phyloP scores from a whole-genome alignment of 192 early-diverging fungal genomes.

The Obelidium mucronatum region DNA sequence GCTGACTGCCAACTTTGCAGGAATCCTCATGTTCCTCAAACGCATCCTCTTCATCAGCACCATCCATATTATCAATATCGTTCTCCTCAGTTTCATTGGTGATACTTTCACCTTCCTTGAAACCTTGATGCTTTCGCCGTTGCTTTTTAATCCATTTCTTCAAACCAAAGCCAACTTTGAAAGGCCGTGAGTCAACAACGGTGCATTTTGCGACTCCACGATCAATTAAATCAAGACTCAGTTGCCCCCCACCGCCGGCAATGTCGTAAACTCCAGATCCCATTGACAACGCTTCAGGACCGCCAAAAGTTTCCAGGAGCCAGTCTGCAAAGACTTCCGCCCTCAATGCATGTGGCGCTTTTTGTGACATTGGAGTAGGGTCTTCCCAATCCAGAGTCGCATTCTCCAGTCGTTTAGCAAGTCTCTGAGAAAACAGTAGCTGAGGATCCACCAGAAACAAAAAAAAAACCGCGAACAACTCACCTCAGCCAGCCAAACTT shows the following conservation, averaged over 20 bases:
- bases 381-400: slow-evolving; percentile 49
- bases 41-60: neutral
- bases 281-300: slow-evolving; percentile 20
- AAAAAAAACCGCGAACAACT: too few species aligned
- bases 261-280: slow-evolving; percentile 61
- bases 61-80: neutral
- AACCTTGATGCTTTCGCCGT: slow-evolving; percentile 1
- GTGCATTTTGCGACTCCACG: slow-evolving; percentile 52
- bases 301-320: slow-evolving; percentile 53
- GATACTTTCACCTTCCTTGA: neutral
- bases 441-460: neutral
- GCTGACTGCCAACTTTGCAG: neutral
- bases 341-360: slow-evolving; percentile 58
- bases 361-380: slow-evolving; percentile 47
- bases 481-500: slow-evolving; percentile 50
- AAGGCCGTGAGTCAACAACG: slow-evolving; percentile 56
- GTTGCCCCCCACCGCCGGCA: slow-evolving; percentile 63
- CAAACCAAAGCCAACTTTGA: slow-evolving; percentile 47
- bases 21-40: neutral
- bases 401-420: slow-evolving; percentile 18
- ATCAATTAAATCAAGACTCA: slow-evolving; percentile 54
- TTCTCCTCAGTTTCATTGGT: neutral
- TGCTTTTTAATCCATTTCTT: slow-evolving; percentile 46
- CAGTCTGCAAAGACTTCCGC: slow-evolving; percentile 63
- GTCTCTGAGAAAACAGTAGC: neutral